A percentile compares a stretch with the other conserved stretches of the same genome.
phyloP scores from a whole-genome alignment of 495 filamentous ascomycete species.

The Annulohypoxylon stygium region DNA sequence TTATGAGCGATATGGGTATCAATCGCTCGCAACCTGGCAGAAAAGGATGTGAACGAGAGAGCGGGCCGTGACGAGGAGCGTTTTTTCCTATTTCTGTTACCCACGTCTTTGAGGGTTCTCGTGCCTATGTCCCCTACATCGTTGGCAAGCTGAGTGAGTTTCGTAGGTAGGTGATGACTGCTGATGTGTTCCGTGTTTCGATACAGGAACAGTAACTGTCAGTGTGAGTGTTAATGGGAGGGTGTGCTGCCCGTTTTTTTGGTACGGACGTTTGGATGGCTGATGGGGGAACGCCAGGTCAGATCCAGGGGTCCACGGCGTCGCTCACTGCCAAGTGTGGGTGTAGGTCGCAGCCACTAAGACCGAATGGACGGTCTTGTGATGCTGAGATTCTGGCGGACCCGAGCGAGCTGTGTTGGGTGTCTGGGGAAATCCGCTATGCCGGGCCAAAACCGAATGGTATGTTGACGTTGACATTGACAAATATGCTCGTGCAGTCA shows the following conservation, averaged over 20 bases:
- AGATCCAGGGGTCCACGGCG: constrained; percentile 40
- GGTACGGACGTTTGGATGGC: constrained; percentile 22
- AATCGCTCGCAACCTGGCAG: constrained; percentile 26
- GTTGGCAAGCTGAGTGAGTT: constrained; percentile 20
- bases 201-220: constrained; percentile 28
- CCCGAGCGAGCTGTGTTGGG: constrained; percentile 40
- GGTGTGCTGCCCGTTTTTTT: constrained; percentile 28
- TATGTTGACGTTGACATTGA: constrained; percentile 28
- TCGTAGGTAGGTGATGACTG: constrained; percentile 24
- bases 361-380: constrained; percentile 44
- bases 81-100: constrained; percentile 20
- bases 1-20: constrained; percentile 39
- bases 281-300: constrained; percentile 30
- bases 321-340: constrained; percentile 41
- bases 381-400: constrained; percentile 41
- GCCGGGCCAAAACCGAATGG: constrained; percentile 44
- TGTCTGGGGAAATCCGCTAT: constrained; percentile 50
- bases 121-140: constrained; percentile 26
- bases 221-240: not conserved
- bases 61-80: constrained; percentile 14
- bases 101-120: constrained; percentile 13
- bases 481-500: constrained; percentile 28
- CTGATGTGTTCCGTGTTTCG: constrained; percentile 40
- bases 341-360: constrained; percentile 40
- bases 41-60: constrained; percentile 9